A percentile compares a stretch with the other conserved stretches of the same genome.
These are phyloP conservation scores for Epithemia pelagica DNA, from an alignment of 108 stramenopile genomes.

Conservation along the genomic window DNA sequence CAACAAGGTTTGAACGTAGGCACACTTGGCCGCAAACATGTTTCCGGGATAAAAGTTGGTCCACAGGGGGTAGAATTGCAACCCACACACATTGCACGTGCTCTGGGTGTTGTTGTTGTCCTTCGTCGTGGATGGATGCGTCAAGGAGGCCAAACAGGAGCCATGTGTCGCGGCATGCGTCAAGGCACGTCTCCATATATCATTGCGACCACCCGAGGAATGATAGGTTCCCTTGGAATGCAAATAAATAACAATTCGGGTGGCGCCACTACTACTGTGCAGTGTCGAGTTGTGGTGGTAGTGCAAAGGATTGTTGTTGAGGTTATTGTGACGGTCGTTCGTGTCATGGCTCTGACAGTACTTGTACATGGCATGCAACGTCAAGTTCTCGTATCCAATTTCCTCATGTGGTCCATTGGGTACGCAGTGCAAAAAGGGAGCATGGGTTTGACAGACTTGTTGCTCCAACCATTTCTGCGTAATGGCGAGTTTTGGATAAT, in stretches of 20 bases:
- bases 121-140: not conserved
- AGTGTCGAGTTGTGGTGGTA: not conserved
- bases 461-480: not conserved
- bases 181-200: not conserved
- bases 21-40: constrained; percentile 5
- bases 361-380: not conserved
- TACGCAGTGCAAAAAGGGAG: not conserved
- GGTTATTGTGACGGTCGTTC: not conserved
- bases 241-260: constrained; percentile 4
- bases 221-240: constrained; percentile 10
- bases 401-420: not conserved
- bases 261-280: too few species aligned
- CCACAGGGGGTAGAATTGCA: constrained; percentile 4
- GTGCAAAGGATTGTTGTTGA: not conserved
- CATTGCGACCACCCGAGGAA: not conserved
- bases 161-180: constrained; percentile 6
- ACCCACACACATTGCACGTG: constrained; percentile 8
- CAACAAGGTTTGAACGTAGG: not conserved
- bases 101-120: not conserved
- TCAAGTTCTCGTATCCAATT: not conserved
- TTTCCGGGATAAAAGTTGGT: constrained; percentile 7
- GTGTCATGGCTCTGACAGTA: not conserved
- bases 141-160: not conserved
- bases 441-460: not conserved
- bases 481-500: not conserved